Evolutionary conservation across 257 asterid genomes (phyloP), one percentile per base, ranked within the genome.

Genomic region (Primulina eburnea): DNA sequence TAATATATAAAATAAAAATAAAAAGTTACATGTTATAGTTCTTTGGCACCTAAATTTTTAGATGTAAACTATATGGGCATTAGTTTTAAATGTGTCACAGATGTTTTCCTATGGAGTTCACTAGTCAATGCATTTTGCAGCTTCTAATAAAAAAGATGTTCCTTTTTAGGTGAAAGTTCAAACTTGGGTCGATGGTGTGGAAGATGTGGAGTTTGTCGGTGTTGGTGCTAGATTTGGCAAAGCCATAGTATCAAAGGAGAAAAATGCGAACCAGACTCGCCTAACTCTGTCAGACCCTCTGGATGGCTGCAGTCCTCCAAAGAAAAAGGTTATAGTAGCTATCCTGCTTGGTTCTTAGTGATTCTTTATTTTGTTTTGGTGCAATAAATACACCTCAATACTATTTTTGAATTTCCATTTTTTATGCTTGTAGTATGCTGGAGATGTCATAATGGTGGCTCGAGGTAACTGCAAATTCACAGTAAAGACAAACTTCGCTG

Each of bases 181-280:
- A 79, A 90, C 94, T 67, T 92, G 96, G 96, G 85, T 92, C 38
- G 81, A 92, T 65, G 98, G 88, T 16, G 40, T 69, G 64, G 97
- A 92, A 79, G 86, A 86, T 6, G 85, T 62, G 8, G 97, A 92
- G 60, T 92, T 88, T 82, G 97, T 90, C 58, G 98, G 98, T 70
- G 95, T 90, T 64, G 97, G 97, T 71, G 98, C 98, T 69, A 80
- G 97, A 80, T 92, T 92, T 79, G 98, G 98, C 74, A 77, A 82
- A 10, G 76, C 89, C 58, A 82, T 90, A 65, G 97, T 83, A 74
- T 84, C 98, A 10, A 86, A 88, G 85, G 97, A 92, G 85, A 92
- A 90, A 83, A 85, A 88, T 73, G 96, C 97, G 26, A 50, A 50
- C 57, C 21, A 50, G 21, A 50, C 8, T 50, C 57, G 21, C 57